Evolutionary conservation across 2,329 filamentous ascomycete genomes (phyloP).

Genomic region (Aspergillus neotritici): DNA sequence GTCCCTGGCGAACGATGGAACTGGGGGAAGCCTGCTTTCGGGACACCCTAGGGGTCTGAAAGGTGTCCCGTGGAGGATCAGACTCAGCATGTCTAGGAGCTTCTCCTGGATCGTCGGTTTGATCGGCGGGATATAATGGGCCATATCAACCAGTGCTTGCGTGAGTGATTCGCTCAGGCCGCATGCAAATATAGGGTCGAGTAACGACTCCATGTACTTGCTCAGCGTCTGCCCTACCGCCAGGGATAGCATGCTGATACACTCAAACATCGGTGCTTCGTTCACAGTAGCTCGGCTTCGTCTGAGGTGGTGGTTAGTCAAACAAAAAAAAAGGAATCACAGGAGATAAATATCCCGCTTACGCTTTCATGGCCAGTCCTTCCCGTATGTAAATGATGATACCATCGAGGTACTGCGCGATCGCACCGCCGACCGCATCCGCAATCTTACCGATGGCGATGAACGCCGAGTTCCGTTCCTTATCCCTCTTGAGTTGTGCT

Average conservation of each 20-base stretch:
- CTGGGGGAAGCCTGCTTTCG: conserved; percentile 72
- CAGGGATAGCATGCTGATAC: conserved; percentile 91
- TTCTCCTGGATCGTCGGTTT: conserved; percentile 90
- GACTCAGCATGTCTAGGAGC: conserved; percentile 87
- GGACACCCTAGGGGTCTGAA: conserved; percentile 91
- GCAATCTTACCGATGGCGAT: conserved; percentile 94
- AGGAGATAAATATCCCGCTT: conserved; percentile 20
- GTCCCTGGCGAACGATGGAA: conserved; percentile 81
- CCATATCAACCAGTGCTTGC: conserved; percentile 95
- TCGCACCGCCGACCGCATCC: conserved; percentile 90
- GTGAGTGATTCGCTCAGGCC: conserved; percentile 90
- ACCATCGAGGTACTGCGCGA: conserved; percentile 89
- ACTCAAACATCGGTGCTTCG: conserved; percentile 82
- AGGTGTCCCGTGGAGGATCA: conserved; percentile 84
- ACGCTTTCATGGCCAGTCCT: conserved; percentile 74
- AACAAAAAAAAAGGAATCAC: conserved; percentile 7
- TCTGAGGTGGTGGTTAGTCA: conserved; percentile 32
- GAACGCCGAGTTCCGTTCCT: conserved; percentile 90
- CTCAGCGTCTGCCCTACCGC: conserved; percentile 94
- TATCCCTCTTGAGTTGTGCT: conserved; percentile 87
- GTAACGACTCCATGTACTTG: conserved; percentile 94
- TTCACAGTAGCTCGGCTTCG: conserved; percentile 53
- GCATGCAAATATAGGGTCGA: conserved; percentile 95
- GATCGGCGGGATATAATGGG: conserved; percentile 94
- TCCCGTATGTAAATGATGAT: conserved; percentile 92